Percentiles rank a stretch among this genome's conserved stretches.
These are phyloP conservation scores for Haplosporangium sp. DNA, from an alignment of 371 early-diverging fungal genomes.

Conservation along the genomic window DNA sequence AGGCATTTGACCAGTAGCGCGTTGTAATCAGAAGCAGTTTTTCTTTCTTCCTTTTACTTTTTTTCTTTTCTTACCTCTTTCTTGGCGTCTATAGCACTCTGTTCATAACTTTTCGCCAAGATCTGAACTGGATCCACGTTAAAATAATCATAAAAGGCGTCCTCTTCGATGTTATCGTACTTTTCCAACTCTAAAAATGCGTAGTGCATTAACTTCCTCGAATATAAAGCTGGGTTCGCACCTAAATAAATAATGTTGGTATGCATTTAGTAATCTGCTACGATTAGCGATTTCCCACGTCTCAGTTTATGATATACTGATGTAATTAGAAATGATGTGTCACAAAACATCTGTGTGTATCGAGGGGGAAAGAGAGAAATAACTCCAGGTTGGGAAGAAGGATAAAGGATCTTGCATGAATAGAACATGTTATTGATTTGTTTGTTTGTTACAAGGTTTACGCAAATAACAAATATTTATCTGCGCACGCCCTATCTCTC, in stretches of 20 bases:
- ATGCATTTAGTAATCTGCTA: neutral
- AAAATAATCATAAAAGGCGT: conserved; percentile 73
- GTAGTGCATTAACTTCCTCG: conserved; percentile 94
- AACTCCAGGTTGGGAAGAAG: neutral
- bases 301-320: too few relatives aligned
- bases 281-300: too few relatives aligned
- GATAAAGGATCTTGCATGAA: conserved; percentile 1
- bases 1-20: neutral
- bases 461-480: neutral
- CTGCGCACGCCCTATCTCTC: conserved; percentile 11
- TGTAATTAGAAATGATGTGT: neutral
- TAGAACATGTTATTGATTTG: neutral
- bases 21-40: neutral
- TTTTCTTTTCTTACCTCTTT: conserved; percentile 70
- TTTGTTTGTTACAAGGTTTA: neutral
- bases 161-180: conserved; percentile 83
- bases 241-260: conserved; percentile 55
- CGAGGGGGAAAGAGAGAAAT: neutral
- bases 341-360: neutral
- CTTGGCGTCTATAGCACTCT: conserved; percentile 71
- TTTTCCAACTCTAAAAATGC: conserved; percentile 84
- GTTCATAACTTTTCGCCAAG: conserved; percentile 82
- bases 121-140: conserved; percentile 85
- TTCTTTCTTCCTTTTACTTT: neutral
- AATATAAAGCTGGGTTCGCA: conserved; percentile 90